These are phyloP conservation scores for Candida lessepsii DNA, from an alignment of 805 yeast genomes.

Conservation along the genomic window DNA sequence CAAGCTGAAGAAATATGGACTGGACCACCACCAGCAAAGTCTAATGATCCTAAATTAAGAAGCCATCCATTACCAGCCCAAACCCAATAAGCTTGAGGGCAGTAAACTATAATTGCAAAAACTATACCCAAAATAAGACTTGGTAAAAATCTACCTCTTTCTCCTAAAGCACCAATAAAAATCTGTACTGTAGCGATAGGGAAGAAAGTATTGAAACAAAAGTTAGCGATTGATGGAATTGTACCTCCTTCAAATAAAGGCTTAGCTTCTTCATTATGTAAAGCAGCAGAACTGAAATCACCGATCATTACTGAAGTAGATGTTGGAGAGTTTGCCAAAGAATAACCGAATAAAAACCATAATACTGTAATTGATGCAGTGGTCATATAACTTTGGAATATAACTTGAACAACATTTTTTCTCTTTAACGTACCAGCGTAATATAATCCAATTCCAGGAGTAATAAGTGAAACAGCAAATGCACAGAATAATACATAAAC, in stretches of 20 bases:
- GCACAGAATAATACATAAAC: constrained; percentile 48
- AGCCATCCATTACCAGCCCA: constrained; percentile 49
- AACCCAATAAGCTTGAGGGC: constrained; percentile 47
- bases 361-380: constrained; percentile 37
- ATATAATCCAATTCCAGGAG: constrained; percentile 47
- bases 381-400: constrained; percentile 45
- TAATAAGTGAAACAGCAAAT: constrained; percentile 47
- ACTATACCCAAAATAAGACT: constrained; percentile 39
- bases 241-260: constrained; percentile 46
- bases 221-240: constrained; percentile 47
- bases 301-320: constrained; percentile 31
- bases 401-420: constrained; percentile 42
- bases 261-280: constrained; percentile 36
- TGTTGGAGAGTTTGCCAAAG: constrained; percentile 40
- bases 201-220: constrained; percentile 44
- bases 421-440: constrained; percentile 44
- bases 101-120: constrained; percentile 45
- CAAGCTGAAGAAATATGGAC: constrained; percentile 47
- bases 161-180: constrained; percentile 45
- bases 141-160: constrained; percentile 43
- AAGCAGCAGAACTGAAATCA: constrained; percentile 39
- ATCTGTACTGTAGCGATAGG: constrained; percentile 51
- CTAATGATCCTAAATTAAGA: constrained; percentile 41
- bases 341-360: constrained; percentile 49
- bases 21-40: constrained; percentile 52